Conservation (phyloP, 2,329 filamentous ascomycete species). For the Aspergillus viridinutans region DNA sequence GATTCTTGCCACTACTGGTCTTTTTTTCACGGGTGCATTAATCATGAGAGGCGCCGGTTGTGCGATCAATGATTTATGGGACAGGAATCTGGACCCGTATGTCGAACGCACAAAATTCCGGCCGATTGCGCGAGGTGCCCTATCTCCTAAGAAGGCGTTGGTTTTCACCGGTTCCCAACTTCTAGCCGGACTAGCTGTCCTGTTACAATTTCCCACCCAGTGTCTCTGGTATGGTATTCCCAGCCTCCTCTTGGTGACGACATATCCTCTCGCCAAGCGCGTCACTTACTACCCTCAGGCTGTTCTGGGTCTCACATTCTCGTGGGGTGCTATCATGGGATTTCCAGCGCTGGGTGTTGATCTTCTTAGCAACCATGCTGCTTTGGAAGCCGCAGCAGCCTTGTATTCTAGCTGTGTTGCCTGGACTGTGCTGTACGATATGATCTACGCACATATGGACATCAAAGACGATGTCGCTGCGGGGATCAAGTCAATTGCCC, state of each 20-base stretch:
- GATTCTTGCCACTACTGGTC: conserved; percentile 35
- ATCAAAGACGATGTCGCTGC: conserved; percentile 48
- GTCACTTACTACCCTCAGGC: conserved; percentile 52
- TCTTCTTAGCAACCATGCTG: conserved; percentile 36
- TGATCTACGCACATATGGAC: conserved; percentile 52
- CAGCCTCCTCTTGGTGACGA: conserved; percentile 41
- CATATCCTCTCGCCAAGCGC: conserved; percentile 52
- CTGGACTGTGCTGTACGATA: conserved; percentile 50
- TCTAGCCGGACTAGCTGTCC: conserved; percentile 37
- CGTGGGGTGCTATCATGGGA: conserved; percentile 49
- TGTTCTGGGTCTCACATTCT: conserved; percentile 50
- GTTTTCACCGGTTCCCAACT: conserved; percentile 44
- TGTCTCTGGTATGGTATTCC: conserved; percentile 43
- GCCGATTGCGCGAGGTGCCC: conserved; percentile 50
- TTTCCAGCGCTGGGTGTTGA: conserved; percentile 45
- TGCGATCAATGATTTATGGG: conserved; percentile 55
- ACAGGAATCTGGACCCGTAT: conserved; percentile 51
- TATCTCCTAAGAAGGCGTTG: conserved; percentile 42
- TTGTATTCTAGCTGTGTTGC: conserved; percentile 46
- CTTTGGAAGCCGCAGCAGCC: conserved; percentile 35
- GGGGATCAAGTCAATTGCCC: conserved; percentile 50
- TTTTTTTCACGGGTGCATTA: conserved; percentile 43
- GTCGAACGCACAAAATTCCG: conserved; percentile 50
- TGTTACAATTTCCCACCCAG: conserved; percentile 41
- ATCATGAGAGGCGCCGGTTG: conserved; percentile 51